phyloP scores from a whole-genome alignment of 495 filamentous ascomycete genomes.

The Xylona heveae region DNA sequence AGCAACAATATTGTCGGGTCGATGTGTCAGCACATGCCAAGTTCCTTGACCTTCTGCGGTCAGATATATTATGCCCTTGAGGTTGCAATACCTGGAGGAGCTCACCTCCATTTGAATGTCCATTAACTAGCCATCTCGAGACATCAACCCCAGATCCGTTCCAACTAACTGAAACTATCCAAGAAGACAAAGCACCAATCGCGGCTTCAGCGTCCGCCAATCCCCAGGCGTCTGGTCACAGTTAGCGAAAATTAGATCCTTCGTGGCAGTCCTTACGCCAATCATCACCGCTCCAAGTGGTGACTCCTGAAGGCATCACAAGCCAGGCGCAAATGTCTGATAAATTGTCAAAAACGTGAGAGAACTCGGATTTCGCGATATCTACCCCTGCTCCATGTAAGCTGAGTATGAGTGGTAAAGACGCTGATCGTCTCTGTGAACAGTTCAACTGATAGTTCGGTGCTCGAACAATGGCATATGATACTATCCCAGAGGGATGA shows the following conservation, averaged over 20 bases:
- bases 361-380: conserved; percentile 22
- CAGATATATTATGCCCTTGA: too few species aligned
- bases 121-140: conserved; percentile 28
- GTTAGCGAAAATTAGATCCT: conserved; percentile 6
- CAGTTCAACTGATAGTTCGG: conserved; percentile 15
- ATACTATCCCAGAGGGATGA: conserved; percentile 32
- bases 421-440: neutral
- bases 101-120: conserved; percentile 35
- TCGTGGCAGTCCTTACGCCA: conserved; percentile 25
- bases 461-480: conserved; percentile 36
- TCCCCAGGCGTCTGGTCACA: conserved; percentile 28
- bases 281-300: conserved; percentile 40
- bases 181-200: conserved; percentile 23
- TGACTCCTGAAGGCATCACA: conserved; percentile 35
- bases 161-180: conserved; percentile 28
- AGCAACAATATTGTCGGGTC: conserved; percentile 33
- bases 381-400: conserved; percentile 39
- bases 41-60: conserved; percentile 28
- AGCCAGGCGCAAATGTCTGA: conserved; percentile 33
- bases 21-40: conserved; percentile 36
- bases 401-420: conserved; percentile 22
- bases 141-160: conserved; percentile 20
- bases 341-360: conserved; percentile 24
- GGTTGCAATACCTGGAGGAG: conserved; percentile 2
- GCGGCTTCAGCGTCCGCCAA: conserved; percentile 33